Evolutionary conservation across 129 eudicot genomes (phyloP), one percentile per base, ranked within the genome.

Genomic region (Lonicera japonica): DNA sequence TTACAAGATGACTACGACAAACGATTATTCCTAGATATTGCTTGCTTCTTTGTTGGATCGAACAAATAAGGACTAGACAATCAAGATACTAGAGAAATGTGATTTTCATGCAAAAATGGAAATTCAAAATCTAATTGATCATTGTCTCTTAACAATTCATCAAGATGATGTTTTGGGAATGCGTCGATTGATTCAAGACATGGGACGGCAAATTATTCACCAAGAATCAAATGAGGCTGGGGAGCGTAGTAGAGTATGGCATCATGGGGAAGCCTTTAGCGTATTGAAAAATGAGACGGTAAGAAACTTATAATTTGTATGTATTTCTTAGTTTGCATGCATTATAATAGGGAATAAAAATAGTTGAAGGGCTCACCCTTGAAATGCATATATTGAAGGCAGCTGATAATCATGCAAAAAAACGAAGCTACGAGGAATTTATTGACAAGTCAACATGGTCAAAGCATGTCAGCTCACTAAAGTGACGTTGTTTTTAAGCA

Each of bases 1-100:
- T 55, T 55, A 14, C 34, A 21, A 55, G 60, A 55, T 55, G 36
- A 55, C 34, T 25, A 55, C 16, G 60, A 55, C 34, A 55, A 21
- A 21, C 5, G 16, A 4, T 21, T 55, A 55, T 55, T 55, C 29
- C 60, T 55, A 15, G 14, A 19, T 55, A 55, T 55, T 55, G 60
- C 60, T 19, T 55, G 29, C 8, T 55, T 55, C 23, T 55, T 55
- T 55, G 60, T 45, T 4, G 51, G 51, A n/a, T n/a, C n/a, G n/a
- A 12, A 45, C 14, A 3, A 12, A 4, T 4, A 45, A 11, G 10
- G 51, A 45, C 10, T 4, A 15, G 0, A 11, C 51, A 45, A 45
- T 12, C n/a, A 45, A 12, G 10, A 45, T 45, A 1, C 51, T 45
- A 45, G 51, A 45, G 16, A 15, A 4, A 0, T 45, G 51, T 45